These are phyloP conservation scores for Aegilops speltoides DNA, from an alignment of 176 grass and related monocot species.

Conservation along the genomic window DNA sequence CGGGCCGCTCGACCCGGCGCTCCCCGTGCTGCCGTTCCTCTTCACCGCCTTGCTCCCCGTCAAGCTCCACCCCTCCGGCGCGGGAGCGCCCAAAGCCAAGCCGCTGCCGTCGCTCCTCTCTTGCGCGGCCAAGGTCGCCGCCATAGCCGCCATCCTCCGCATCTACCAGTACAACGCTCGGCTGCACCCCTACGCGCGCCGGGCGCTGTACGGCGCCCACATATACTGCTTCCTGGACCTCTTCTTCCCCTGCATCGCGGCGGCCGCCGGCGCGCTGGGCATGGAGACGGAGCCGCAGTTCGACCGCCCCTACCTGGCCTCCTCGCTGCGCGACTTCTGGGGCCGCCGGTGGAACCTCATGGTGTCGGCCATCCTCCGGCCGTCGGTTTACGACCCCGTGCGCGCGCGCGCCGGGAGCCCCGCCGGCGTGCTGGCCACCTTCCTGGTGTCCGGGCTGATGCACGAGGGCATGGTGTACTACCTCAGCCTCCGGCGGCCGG, in stretches of 20 bases:
- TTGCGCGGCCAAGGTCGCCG: constrained; percentile 5
- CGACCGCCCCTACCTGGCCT: constrained; percentile 39
- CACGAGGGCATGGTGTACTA: constrained; percentile 62
- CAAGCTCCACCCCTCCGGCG: neutral
- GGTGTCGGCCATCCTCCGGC: constrained; percentile 46
- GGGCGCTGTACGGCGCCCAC: constrained; percentile 28
- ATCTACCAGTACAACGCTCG: neutral
- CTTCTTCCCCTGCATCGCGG: constrained; percentile 23
- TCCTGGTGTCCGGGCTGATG: constrained; percentile 71
- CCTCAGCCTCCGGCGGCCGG: neutral
- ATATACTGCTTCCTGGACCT: constrained; percentile 46
- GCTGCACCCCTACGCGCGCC: constrained; percentile 21
- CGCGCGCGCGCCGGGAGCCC: neutral
- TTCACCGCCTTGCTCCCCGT: constrained; percentile 31
- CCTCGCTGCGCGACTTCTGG: constrained; percentile 61
- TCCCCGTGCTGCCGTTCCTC: constrained; percentile 7
- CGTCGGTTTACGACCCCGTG: constrained; percentile 25
- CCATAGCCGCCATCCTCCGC: neutral
- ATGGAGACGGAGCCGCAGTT: constrained; percentile 55
- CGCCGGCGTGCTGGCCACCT: constrained; percentile 32
- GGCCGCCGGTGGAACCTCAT: constrained; percentile 61
- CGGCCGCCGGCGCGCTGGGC: constrained; percentile 2
- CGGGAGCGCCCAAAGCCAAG: neutral
- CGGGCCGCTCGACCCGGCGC: constrained; percentile 31
- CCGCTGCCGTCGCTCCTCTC: neutral